Evolutionary conservation across 768 basidiomycete genomes (phyloP).

Genomic region (Termitomyces sp.): DNA sequence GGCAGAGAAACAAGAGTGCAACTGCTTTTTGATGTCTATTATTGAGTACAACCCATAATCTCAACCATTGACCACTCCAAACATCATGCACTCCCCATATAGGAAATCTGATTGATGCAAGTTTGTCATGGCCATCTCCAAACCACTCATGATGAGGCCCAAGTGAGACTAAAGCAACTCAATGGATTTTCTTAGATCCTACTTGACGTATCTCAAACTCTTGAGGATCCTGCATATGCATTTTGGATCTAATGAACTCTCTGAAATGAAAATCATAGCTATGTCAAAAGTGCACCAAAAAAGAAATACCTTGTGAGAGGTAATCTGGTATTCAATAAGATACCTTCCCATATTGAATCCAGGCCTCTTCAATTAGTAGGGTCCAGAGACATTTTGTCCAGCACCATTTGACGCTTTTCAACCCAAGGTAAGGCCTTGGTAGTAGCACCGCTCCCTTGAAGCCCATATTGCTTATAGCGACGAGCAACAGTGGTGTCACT

Average conservation of each 20-base stretch:
- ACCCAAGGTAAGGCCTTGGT: neutral
- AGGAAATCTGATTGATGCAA: constrained; percentile 23
- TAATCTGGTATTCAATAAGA: neutral
- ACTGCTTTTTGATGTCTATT: neutral
- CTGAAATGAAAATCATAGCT: no score
- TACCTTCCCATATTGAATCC: neutral
- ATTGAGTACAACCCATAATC: constrained; percentile 1
- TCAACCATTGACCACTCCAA: constrained; percentile 21
- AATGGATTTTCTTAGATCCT: constrained; percentile 18
- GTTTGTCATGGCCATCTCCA: constrained; percentile 30
- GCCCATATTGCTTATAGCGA: neutral
- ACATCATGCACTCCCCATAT: constrained; percentile 23
- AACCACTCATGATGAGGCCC: constrained; percentile 27
- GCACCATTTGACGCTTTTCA: neutral
- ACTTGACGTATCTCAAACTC: constrained; percentile 20
- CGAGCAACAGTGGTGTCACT: neutral
- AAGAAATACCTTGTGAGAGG: neutral
- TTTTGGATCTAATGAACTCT: constrained; percentile 1
- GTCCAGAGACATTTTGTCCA: neutral
- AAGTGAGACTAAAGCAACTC: constrained; percentile 10
- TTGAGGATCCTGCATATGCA: constrained; percentile 17
- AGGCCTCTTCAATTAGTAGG: neutral
- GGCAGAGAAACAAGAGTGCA: neutral
- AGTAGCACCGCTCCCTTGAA: neutral
- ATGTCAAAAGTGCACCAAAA: no score